Evolutionary conservation across 2,329 filamentous ascomycete genomes (phyloP), one percentile per base, ranked within the genome.

Genomic region (Herpotrichia juniperi): DNA sequence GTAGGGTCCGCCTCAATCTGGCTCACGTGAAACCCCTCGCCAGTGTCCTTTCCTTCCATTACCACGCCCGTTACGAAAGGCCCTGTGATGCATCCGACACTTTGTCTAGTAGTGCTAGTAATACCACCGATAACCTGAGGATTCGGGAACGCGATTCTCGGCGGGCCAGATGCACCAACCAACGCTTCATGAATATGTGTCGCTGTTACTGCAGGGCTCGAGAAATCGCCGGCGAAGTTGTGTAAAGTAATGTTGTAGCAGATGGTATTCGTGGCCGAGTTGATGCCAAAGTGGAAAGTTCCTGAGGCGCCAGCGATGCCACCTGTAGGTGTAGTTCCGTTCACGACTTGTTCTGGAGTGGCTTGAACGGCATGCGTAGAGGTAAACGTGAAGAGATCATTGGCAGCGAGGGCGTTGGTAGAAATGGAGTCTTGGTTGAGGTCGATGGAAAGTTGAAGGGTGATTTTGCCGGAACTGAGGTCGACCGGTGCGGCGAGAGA

Each of bases 141-240:
- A 37, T 67, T 68, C 0, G 66, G 64, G 42, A 68, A 66, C 6
- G 63, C 54, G 14, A 68, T 64, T 62, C 81, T 73, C 45, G 81
- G 82, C 25, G 81, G 81, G 4, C 82, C 81, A 16, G 75, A 66
- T 31, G 67, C 71, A 52, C 81, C 81, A 40, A 64, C 69, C 9
- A 66, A 65, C 8, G 73, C 80, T 63, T 83, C 72, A 68, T 84
- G 82, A 58, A 84, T 81, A 65, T 84, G 82, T 1, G 82, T 85
- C 12, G 82, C 80, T 2, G 81, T 82, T 24, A 63, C 64, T 34
- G 82, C 82, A 0, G 78, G 76, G 2, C 80, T 83, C 56, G 77
- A 65, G 64, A 81, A 84, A 2, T 79, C 73, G 49, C 81, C 81
- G 26, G 72, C 69, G 73, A 84, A 80, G 57, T 73, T 74, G 50